These are phyloP conservation scores for Globisporangium yorkense DNA, from an alignment of 352 stramenopile species.

Conservation along the genomic window DNA sequence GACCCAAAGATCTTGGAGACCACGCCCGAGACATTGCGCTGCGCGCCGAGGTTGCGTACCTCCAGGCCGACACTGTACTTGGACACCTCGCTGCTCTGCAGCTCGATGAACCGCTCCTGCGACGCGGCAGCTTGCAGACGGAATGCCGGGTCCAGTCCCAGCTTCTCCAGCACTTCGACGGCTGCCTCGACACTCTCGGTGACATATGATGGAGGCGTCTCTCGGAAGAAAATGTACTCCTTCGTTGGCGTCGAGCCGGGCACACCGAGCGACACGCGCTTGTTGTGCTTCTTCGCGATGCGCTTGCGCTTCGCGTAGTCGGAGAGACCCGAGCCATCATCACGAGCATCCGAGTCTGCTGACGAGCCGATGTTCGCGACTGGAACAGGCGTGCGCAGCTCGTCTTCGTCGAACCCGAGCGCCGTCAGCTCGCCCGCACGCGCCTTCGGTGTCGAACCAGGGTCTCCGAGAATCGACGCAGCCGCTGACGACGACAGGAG, in stretches of 20 bases:
- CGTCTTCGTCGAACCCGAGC: conserved; percentile 49
- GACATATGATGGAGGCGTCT: conserved; percentile 74
- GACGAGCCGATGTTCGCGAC: conserved; percentile 7
- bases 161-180: conserved; percentile 40
- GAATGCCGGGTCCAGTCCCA: conserved; percentile 42
- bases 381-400: conserved; percentile 14
- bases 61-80: conserved; percentile 67
- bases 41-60: conserved; percentile 40
- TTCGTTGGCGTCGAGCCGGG: conserved; percentile 59
- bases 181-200: conserved; percentile 70
- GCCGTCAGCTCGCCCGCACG: conserved; percentile 33
- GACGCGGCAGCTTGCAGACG: conserved; percentile 17
- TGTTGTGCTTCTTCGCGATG: conserved; percentile 27
- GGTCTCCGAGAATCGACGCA: conserved; percentile 36
- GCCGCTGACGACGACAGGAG: conserved; percentile 12
- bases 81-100: conserved; percentile 71
- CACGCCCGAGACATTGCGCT: conserved; percentile 50
- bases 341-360: background rate
- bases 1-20: conserved; percentile 72
- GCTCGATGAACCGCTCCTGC: conserved; percentile 61
- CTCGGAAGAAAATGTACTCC: conserved; percentile 81
- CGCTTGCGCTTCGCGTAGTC: conserved; percentile 54
- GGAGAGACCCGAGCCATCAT: conserved; percentile 23
- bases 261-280: conserved; percentile 55
- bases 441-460: conserved; percentile 57